These are phyloP conservation scores for Curvularia eragrostidis DNA, from an alignment of 2,329 filamentous ascomycete species.

Conservation along the genomic window DNA sequence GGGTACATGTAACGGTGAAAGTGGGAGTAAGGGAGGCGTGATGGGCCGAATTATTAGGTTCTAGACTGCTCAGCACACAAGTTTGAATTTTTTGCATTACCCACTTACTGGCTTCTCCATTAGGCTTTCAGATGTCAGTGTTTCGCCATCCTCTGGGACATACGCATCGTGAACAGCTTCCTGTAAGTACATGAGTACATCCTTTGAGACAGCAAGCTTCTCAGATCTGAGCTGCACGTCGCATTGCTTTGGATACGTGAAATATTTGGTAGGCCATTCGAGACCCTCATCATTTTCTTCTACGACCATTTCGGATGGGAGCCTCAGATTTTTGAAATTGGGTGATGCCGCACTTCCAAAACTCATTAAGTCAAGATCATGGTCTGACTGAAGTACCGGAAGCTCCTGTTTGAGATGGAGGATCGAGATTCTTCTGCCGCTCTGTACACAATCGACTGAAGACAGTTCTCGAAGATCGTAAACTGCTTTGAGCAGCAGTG, in stretches of 20 bases:
- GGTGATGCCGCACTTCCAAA: slow-evolving; percentile 43
- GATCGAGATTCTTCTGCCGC: slow-evolving; percentile 26
- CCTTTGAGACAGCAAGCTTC: slow-evolving; percentile 49
- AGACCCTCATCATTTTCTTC: slow-evolving; percentile 54
- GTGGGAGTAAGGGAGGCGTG: slow-evolving; percentile 58
- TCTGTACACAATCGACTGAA: not conserved
- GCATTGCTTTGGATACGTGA: slow-evolving; percentile 35
- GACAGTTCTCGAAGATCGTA: slow-evolving; percentile 13
- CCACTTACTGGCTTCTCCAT: slow-evolving; percentile 33
- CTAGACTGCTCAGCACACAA: slow-evolving; percentile 36
- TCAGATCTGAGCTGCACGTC: slow-evolving; percentile 38
- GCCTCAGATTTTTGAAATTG: slow-evolving; percentile 37
- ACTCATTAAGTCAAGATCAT: slow-evolving; percentile 53
- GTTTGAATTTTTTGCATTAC: not conserved
- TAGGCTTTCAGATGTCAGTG: slow-evolving; percentile 22
- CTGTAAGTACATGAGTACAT: slow-evolving; percentile 48
- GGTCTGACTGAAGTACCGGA: slow-evolving; percentile 56
- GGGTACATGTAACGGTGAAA: slow-evolving; percentile 51
- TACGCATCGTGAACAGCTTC: slow-evolving; percentile 37
- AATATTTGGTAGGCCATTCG: slow-evolving; percentile 50
- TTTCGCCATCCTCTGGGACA: slow-evolving; percentile 30
- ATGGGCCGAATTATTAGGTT: slow-evolving; percentile 39
- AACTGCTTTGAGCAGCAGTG: slow-evolving; percentile 35
- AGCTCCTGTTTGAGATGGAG: slow-evolving; percentile 52
- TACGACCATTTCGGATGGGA: slow-evolving; percentile 46